These are phyloP conservation scores for Gigaspora rosea DNA, from an alignment of 192 early-diverging fungal genomes.

Conservation along the genomic window DNA sequence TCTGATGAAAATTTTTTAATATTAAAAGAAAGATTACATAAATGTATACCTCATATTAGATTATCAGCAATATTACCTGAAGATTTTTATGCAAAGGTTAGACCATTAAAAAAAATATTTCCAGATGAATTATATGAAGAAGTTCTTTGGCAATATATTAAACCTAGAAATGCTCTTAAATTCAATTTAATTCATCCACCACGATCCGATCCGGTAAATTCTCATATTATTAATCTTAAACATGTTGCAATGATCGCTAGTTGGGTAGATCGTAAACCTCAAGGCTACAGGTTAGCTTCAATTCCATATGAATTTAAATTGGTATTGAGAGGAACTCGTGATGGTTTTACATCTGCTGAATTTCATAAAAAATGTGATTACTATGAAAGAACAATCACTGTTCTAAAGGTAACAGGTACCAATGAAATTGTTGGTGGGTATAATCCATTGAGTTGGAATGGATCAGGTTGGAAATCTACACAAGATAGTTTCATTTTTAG, in stretches of 20 bases:
- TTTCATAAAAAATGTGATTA: constrained; percentile 26
- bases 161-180: neutral
- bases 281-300: constrained; percentile 3
- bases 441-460: constrained; percentile 23
- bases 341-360: neutral
- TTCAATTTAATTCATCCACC: neutral
- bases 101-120: constrained; percentile 2
- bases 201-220: neutral
- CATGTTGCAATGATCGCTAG: constrained; percentile 7
- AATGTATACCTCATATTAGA: constrained; percentile 22
- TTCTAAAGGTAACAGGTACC: constrained; percentile 1
- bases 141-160: constrained; percentile 8
- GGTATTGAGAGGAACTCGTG: neutral
- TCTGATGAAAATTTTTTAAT: neutral
- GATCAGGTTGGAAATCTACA: constrained; percentile 1
- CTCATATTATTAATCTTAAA: constrained; percentile 5
- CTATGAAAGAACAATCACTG: constrained; percentile 1
- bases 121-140: constrained; percentile 10
- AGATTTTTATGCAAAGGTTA: constrained; percentile 13
- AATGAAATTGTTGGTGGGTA: constrained; percentile 2
- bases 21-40: constrained; percentile 6
- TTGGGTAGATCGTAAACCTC: constrained; percentile 8
- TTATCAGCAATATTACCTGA: neutral
- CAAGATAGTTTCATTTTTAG: constrained; percentile 10
- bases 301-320: constrained; percentile 23